Base-by-base conservation (phyloP, 1,139 yeast species). In the Hyphopichia wangnamkhiaoensis region DNA sequence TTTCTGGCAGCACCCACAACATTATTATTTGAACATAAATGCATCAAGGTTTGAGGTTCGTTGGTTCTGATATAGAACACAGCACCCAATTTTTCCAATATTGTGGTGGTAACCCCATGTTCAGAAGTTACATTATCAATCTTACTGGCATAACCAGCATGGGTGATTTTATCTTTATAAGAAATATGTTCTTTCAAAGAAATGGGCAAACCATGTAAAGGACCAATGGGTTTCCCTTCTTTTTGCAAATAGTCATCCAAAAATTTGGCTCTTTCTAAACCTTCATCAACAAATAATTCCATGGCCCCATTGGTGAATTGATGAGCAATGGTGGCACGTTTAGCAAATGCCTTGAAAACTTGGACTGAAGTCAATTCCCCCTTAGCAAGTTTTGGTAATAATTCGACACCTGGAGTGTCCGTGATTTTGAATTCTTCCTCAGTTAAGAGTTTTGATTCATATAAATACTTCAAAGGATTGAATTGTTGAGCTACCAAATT, bases 181-280 rank as follows among this genome's bases (percentile, higher is more conserved):
- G 76, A 72, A 64, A 82, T 76, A 50, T 84, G 91, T 58, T 85
- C 94, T 53, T 85, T 85, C 43, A 86, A 64, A 1, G 93, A 84
- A 28, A 85, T 63, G n/a, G 94, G 94, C 30, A 85, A 65, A 14
- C 94, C 94, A 51, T 85, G 94, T 43, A 85, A 68, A 6, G 90
- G 89, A 33, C 95, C 94, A 39, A 80, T 60, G 0, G 82, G 63
- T 52, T 79, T 76, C 15, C 91, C 90, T 37, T 71, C 61, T 38
- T 70, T 62, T 36, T 64, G 65, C 39, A 65, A 68, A 50, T 79
- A 71, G 5, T 67, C 72, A 51, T 82, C 88, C 46, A 81, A 64
- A 42, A 61, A 68, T 50, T 74, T 57, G 6, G 87, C 87, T 43
- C 80, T 68, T 38, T 61, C 62, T 34, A 80, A 58, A 13, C 81